Evolutionary conservation across 177 flowering plant species (phyloP).

Genomic region (Vitis hybrid): DNA sequence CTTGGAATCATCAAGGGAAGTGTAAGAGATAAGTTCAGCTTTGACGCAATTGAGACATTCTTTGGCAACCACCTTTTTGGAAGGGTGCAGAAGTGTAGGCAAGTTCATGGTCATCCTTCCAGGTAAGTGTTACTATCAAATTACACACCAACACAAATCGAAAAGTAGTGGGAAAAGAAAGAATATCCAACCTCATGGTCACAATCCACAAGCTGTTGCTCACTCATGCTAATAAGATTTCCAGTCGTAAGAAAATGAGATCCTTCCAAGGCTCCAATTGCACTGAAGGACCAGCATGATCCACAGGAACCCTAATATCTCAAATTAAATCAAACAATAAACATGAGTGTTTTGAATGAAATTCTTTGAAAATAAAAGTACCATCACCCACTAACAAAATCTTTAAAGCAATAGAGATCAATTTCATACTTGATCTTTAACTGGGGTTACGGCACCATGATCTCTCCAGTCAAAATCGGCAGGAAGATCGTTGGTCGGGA

Average conservation of each 20-base stretch:
- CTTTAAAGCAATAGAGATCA: background rate
- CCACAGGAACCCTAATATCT: constrained; percentile 28
- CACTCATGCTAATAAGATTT: constrained; percentile 29
- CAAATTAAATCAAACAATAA: too few relatives aligned
- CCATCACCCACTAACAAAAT: background rate
- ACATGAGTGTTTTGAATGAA: too few relatives aligned
- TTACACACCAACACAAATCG: background rate
- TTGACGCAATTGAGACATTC: too few relatives aligned
- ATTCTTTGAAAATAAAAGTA: too few relatives aligned
- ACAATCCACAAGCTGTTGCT: constrained; percentile 41
- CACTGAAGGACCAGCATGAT: constrained; percentile 39
- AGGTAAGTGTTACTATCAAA: background rate
- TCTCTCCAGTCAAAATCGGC: background rate
- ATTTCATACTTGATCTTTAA: background rate
- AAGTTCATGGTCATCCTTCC: too few relatives aligned
- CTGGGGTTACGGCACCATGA: background rate
- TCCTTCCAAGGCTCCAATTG: constrained; percentile 34
- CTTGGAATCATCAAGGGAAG: too few relatives aligned
- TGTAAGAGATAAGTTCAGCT: too few relatives aligned
- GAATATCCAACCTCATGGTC: constrained; percentile 25
- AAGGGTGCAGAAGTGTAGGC: too few relatives aligned
- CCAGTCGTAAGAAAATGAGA: constrained; percentile 31
- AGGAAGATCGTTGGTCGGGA: background rate
- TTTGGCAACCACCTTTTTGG: too few relatives aligned
- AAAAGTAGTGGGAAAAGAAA: background rate